Conservation (phyloP, 2,329 filamentous ascomycete species). For the Aspergillus fumigatiaffinis region DNA sequence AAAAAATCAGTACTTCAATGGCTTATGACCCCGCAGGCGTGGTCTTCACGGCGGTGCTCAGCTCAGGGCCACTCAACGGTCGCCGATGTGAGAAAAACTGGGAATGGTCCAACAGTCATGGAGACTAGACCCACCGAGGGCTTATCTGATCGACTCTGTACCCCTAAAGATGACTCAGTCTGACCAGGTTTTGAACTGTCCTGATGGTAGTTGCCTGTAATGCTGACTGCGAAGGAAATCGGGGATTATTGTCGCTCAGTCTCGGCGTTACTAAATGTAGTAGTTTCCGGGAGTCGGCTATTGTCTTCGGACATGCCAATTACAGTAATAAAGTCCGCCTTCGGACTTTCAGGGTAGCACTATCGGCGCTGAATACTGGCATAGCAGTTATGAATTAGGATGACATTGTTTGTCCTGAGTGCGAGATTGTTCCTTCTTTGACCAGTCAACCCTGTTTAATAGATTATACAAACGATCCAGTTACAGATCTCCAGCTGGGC, state of each 20-base stretch:
- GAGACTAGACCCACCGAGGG: not conserved
- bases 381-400: too few species aligned
- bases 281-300: not conserved
- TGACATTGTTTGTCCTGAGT: too few species aligned
- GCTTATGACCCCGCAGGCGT: not conserved
- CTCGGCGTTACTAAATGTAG: slow-evolving; percentile 4
- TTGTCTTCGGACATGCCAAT: slow-evolving; percentile 1
- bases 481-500: too few species aligned
- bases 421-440: too few species aligned
- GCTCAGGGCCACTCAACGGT: not conserved
- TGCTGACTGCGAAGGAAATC: not conserved
- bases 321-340: not conserved
- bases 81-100: not conserved
- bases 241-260: not conserved
- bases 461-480: too few species aligned
- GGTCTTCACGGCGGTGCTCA: not conserved
- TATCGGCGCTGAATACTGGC: too few species aligned
- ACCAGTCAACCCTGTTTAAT: too few species aligned
- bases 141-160: not conserved
- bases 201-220: not conserved
- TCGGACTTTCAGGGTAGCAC: not conserved
- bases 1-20: not conserved
- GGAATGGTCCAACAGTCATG: not conserved
- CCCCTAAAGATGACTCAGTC: not conserved
- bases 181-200: not conserved